Evolutionary conservation across 2,329 filamentous ascomycete genomes (phyloP).

Genomic region (Arthrobotrys pseudoclavata): DNA sequence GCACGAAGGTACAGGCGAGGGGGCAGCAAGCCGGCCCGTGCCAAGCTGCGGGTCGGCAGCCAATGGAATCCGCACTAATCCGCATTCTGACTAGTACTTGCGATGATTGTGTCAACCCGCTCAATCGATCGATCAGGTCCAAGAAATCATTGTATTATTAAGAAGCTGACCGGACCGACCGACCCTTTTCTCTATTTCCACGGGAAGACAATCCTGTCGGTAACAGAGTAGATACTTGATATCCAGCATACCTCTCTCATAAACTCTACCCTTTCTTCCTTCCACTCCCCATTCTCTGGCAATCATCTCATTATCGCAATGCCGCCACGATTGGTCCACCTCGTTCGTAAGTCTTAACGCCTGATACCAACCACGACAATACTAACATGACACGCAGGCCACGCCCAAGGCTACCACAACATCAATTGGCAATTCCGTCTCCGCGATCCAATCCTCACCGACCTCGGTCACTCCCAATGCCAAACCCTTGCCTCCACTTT

Average conservation of each 20-base stretch:
- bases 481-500: slow-evolving; percentile 55
- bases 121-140: background rate
- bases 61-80: slow-evolving; percentile 6
- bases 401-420: slow-evolving; percentile 63
- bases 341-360: slow-evolving; percentile 45
- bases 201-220: background rate
- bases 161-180: background rate
- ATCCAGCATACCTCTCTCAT: background rate
- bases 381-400: slow-evolving; percentile 41
- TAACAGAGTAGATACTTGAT: background rate
- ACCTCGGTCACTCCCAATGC: slow-evolving; percentile 61
- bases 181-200: background rate
- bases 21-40: background rate
- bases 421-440: slow-evolving; percentile 59
- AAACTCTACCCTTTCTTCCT: background rate
- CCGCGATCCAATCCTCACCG: slow-evolving; percentile 62
- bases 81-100: slow-evolving; percentile 8
- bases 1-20: slow-evolving; percentile 18
- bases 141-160: background rate
- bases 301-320: slow-evolving; percentile 16
- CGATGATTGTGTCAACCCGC: background rate
- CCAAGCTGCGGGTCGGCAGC: slow-evolving; percentile 34
- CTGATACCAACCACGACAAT: background rate
- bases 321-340: slow-evolving; percentile 45
- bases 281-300: background rate